A percentile compares a stretch with the other conserved stretches of the same genome.
phyloP scores from a whole-genome alignment of 2,329 filamentous ascomycete species.

The Diplodia scrobiculata region DNA sequence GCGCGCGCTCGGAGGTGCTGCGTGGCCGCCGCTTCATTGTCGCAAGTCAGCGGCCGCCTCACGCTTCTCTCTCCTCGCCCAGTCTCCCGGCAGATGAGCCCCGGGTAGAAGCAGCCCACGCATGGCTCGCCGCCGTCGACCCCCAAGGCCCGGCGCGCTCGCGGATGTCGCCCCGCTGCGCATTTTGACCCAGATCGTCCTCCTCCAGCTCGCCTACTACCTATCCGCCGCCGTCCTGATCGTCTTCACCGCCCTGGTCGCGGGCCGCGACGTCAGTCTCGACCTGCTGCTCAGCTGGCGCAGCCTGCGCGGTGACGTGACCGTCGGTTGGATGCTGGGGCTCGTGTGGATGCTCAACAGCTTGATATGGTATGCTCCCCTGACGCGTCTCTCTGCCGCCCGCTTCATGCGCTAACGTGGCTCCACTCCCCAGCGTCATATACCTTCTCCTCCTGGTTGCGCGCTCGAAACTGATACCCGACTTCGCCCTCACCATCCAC shows the following conservation, averaged over 20 bases:
- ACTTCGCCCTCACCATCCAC: slow-evolving; percentile 90
- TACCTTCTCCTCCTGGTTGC: slow-evolving; percentile 81
- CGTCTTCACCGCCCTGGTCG: slow-evolving; percentile 67
- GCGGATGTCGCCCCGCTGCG: slow-evolving; percentile 67
- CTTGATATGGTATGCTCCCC: slow-evolving; percentile 60
- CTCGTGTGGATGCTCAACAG: slow-evolving; percentile 69
- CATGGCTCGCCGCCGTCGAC: slow-evolving; percentile 62
- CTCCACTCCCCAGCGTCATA: slow-evolving; percentile 63
- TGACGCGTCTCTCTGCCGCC: background rate
- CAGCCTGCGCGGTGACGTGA: slow-evolving; percentile 66
- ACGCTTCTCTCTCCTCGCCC: slow-evolving; percentile 5
- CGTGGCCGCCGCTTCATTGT: slow-evolving; percentile 25
- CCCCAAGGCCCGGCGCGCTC: slow-evolving; percentile 66
- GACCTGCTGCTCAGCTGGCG: slow-evolving; percentile 66
- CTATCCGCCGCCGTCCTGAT: slow-evolving; percentile 62
- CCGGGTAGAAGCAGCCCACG: slow-evolving; percentile 13
- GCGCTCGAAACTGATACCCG: slow-evolving; percentile 89
- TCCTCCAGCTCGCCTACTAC: slow-evolving; percentile 68
- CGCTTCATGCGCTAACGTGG: slow-evolving; percentile 9
- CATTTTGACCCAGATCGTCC: slow-evolving; percentile 66
- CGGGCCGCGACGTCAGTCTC: slow-evolving; percentile 61
- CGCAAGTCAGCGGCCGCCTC: background rate
- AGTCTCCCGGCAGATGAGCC: slow-evolving; percentile 18
- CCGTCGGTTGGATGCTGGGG: slow-evolving; percentile 68
- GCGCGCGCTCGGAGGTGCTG: slow-evolving; percentile 19